Conservation (phyloP, 78 protist species). For the Dictyostelium capitatum region DNA sequence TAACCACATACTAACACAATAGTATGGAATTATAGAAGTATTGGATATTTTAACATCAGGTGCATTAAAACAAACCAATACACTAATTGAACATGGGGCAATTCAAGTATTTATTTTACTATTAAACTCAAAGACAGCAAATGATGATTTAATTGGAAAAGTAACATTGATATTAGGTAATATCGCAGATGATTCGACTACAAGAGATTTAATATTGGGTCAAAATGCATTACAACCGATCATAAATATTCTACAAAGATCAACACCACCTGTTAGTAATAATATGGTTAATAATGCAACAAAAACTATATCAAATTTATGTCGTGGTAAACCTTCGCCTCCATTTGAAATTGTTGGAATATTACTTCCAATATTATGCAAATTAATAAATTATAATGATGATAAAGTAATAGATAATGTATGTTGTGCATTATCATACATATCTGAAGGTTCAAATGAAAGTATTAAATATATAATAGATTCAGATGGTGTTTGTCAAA, state of each 20-base stretch:
- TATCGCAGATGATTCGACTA: conserved; percentile 94
- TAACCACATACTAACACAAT: too few relatives aligned
- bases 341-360: conserved; percentile 51
- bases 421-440: conserved; percentile 97
- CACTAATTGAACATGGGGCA: too few relatives aligned
- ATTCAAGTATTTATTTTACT: too few relatives aligned
- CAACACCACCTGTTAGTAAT: conserved; percentile 1
- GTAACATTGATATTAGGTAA: too few relatives aligned
- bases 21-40: too few relatives aligned
- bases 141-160: too few relatives aligned
- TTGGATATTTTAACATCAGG: too few relatives aligned
- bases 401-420: conserved; percentile 94
- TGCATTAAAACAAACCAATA: too few relatives aligned
- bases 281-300: conserved; percentile 94
- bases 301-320: conserved; percentile 97
- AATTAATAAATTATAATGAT: conserved; percentile 84
- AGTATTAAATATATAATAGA: conserved; percentile 88
- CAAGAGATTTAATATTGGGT: conserved; percentile 90
- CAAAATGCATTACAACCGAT: conserved; percentile 79
- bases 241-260: not conserved
- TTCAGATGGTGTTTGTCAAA: too few relatives aligned
- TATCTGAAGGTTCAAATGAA: conserved; percentile 94
- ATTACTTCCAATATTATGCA: conserved; percentile 40
- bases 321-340: conserved; percentile 97
- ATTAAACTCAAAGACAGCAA: too few relatives aligned